These are phyloP conservation scores for Cladorrhinum sp. DNA, from an alignment of 2,329 filamentous ascomycete species.

Conservation along the genomic window DNA sequence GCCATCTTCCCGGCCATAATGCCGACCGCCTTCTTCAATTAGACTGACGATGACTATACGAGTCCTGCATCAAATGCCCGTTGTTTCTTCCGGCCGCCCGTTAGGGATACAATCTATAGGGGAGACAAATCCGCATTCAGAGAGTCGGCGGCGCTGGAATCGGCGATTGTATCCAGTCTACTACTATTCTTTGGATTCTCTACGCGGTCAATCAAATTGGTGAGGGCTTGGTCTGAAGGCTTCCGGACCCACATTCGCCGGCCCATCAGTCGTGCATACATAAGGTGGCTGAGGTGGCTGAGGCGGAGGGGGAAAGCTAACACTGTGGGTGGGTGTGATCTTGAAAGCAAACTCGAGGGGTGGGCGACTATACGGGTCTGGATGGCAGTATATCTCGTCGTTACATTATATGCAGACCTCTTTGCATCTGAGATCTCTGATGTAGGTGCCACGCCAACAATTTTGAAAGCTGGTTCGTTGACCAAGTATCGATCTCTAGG, in stretches of 20 bases:
- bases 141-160: neutral
- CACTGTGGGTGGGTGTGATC: neutral
- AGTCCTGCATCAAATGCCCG: neutral
- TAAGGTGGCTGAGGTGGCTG: neutral
- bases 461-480: no score
- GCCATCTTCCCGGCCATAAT: slow-evolving; percentile 1
- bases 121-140: no score
- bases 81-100: slow-evolving; percentile 2
- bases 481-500: no score
- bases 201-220: neutral
- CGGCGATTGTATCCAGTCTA: neutral
- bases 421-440: slow-evolving; percentile 4
- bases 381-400: neutral
- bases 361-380: neutral
- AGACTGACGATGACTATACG: neutral
- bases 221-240: neutral
- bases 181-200: neutral
- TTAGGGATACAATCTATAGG: no score
- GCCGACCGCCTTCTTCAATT: slow-evolving; percentile 14
- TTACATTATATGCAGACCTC: slow-evolving; percentile 3
- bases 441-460: neutral
- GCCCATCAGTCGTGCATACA: neutral
- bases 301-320: neutral
- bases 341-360: neutral
- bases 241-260: neutral